These are phyloP conservation scores for Vachellia pachyceras DNA, from an alignment of 306 rosid species.

Conservation along the genomic window DNA sequence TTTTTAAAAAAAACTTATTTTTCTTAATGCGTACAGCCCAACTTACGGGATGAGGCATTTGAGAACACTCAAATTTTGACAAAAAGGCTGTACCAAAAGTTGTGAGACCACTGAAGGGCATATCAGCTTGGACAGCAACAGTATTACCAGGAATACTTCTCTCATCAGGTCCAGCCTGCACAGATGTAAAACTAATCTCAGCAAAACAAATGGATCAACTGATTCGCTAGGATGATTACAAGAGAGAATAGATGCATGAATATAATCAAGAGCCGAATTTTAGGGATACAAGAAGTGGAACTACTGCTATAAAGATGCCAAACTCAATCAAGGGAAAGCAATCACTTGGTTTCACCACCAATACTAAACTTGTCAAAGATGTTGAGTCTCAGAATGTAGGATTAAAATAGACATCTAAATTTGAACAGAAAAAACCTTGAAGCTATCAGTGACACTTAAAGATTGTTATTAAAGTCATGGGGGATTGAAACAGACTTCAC, in stretches of 20 bases:
- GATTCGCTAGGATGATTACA: not conserved
- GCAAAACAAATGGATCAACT: not conserved
- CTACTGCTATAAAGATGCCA: not conserved
- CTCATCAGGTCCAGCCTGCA: slow-evolving; percentile 91
- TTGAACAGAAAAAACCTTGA: not conserved
- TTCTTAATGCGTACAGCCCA: slow-evolving; percentile 20
- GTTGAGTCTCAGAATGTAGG: not conserved
- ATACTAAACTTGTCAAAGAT: not conserved
- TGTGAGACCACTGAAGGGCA: slow-evolving; percentile 93
- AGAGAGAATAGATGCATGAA: not conserved
- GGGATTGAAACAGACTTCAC: slow-evolving; percentile 18
- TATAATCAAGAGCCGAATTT: slow-evolving; percentile 12
- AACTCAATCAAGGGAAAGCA: not conserved
- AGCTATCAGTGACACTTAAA: slow-evolving; percentile 19
- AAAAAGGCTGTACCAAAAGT: slow-evolving; percentile 85
- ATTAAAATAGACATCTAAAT: not conserved
- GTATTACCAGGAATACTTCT: slow-evolving; percentile 99
- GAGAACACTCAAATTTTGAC: slow-evolving; percentile 97
- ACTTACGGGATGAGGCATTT: slow-evolving; percentile 94
- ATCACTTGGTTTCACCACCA: not conserved
- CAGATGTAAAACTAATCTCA: not conserved
- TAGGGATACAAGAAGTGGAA: slow-evolving; percentile 1
- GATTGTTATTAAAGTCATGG: not conserved
- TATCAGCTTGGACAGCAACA: slow-evolving; percentile 94
- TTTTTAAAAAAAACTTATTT: not conserved